phyloP scores from a whole-genome alignment of 2,329 filamentous ascomycete genomes.

The Huntiella savannae region DNA sequence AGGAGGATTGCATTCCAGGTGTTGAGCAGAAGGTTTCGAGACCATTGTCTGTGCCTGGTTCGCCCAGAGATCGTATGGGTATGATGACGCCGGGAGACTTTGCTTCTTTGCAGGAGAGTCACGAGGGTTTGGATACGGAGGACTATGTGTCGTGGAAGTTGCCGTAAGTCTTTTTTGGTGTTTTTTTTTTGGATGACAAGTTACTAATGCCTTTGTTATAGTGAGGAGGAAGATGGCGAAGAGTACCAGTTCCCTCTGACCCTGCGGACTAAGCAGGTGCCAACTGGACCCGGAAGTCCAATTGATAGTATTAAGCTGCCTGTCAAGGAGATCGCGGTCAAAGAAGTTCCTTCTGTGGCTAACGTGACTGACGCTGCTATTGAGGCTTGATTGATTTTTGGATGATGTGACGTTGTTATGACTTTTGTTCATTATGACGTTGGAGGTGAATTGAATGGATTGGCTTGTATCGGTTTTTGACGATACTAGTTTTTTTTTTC shows the following conservation, averaged over 20 bases:
- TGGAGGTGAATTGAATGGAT: too few species aligned
- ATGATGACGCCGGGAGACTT: conserved; percentile 99
- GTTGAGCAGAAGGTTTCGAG: conserved; percentile 90
- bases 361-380: conserved; percentile 2
- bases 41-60: conserved; percentile 84
- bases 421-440: too few species aligned
- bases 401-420: too few species aligned
- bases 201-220: conserved; percentile 20
- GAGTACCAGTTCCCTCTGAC: conserved; percentile 43
- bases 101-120: conserved; percentile 83
- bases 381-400: neutral
- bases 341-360: neutral
- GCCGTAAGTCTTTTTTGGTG: conserved; percentile 48
- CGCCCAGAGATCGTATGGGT: conserved; percentile 70
- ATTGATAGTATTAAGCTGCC: conserved; percentile 8
- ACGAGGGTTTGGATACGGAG: conserved; percentile 82
- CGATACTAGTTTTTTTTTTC: too few species aligned
- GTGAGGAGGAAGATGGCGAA: conserved; percentile 85
- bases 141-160: conserved; percentile 98
- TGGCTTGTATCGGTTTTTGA: too few species aligned
- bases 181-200: conserved; percentile 2
- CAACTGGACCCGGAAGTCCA: conserved; percentile 14
- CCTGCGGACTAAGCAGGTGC: conserved; percentile 32
- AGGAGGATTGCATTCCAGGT: conserved; percentile 76
- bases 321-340: conserved; percentile 6